Conservation (phyloP, 2,329 filamentous ascomycete species). For the Exophiala sp. region DNA sequence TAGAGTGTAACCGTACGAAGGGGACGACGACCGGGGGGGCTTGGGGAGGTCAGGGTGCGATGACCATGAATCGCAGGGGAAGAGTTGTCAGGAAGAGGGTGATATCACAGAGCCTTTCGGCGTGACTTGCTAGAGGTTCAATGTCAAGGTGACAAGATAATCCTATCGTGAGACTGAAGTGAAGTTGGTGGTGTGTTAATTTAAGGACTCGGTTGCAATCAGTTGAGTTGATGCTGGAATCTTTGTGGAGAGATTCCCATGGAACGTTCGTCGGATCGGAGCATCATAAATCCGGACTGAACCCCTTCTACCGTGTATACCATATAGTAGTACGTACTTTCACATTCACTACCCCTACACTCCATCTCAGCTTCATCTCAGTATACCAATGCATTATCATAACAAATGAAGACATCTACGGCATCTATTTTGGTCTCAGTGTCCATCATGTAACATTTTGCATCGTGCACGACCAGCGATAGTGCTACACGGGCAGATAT, state of each 20-base stretch:
- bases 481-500: too few relatives aligned
- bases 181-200: not conserved
- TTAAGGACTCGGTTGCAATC: too few relatives aligned
- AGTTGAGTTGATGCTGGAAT: not conserved
- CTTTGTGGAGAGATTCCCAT: not conserved
- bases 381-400: too few relatives aligned
- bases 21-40: conserved; percentile 18
- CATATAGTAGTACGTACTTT: too few relatives aligned
- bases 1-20: conserved; percentile 20
- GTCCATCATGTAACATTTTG: too few relatives aligned
- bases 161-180: not conserved
- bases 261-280: not conserved
- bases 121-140: not conserved
- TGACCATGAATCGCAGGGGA: conserved; percentile 8
- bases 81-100: not conserved
- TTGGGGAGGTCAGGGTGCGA: conserved; percentile 8
- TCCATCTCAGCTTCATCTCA: not conserved
- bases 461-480: too few relatives aligned
- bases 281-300: not conserved
- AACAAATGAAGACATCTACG: too few relatives aligned
- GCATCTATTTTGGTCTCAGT: too few relatives aligned
- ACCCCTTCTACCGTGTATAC: too few relatives aligned
- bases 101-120: not conserved
- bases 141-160: not conserved
- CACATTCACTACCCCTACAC: too few relatives aligned